These are phyloP conservation scores for Auricularia cornea DNA, from an alignment of 768 basidiomycete species.

Conservation along the genomic window DNA sequence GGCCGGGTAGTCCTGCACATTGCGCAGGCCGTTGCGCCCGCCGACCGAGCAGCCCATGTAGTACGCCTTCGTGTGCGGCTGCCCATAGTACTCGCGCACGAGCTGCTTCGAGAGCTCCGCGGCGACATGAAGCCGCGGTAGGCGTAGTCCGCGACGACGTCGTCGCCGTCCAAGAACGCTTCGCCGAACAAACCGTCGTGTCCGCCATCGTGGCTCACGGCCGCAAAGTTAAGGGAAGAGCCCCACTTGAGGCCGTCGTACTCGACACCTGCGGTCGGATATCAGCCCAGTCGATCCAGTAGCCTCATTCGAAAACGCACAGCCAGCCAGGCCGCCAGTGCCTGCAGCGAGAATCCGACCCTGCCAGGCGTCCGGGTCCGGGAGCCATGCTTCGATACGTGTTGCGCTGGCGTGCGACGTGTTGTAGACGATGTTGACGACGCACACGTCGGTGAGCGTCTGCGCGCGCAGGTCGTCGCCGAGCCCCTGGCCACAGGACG, in stretches of 20 bases:
- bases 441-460: too few species aligned
- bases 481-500: too few species aligned
- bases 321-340: too few species aligned
- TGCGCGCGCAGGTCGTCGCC: too few species aligned
- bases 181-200: constrained; percentile 16
- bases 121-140: constrained; percentile 21
- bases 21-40: constrained; percentile 23
- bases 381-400: too few species aligned
- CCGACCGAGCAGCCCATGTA: constrained; percentile 24
- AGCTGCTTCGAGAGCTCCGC: constrained; percentile 19
- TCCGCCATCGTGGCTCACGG: constrained; percentile 18
- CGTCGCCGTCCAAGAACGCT: constrained; percentile 12
- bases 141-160: constrained; percentile 22
- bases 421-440: too few species aligned
- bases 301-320: too few species aligned
- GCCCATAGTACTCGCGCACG: constrained; percentile 19
- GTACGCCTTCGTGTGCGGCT: constrained; percentile 17
- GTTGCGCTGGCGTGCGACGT: too few species aligned
- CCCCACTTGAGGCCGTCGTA: constrained; percentile 15
- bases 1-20: constrained; percentile 21
- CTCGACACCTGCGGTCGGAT: too few species aligned
- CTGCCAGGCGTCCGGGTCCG: too few species aligned
- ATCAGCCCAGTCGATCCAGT: too few species aligned
- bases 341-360: too few species aligned
- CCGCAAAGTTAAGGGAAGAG: constrained; percentile 15